Evolutionary conservation across 495 filamentous ascomycete genomes (phyloP).

Genomic region (Penicillium antarcticum): DNA sequence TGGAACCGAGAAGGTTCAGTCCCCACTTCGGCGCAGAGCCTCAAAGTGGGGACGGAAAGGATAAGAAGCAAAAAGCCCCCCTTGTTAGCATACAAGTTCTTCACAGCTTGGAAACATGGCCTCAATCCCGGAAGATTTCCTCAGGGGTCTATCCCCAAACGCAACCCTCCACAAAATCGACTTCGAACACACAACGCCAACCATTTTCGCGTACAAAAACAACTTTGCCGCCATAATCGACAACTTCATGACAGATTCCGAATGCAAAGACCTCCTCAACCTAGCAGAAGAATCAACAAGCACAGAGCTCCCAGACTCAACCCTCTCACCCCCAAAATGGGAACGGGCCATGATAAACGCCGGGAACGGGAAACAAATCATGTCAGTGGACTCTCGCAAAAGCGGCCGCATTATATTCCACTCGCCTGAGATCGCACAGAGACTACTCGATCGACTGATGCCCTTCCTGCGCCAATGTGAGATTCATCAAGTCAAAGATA

Average conservation of each 20-base stretch:
- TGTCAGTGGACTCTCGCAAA: constrained; percentile 57
- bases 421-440: constrained; percentile 53
- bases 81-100: not conserved
- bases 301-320: constrained; percentile 1
- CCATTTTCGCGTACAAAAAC: constrained; percentile 52
- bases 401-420: constrained; percentile 78
- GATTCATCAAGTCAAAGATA: constrained; percentile 34
- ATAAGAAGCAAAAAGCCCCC: not conserved
- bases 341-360: constrained; percentile 56
- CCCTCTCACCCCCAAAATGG: constrained; percentile 22
- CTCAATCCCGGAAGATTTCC: constrained; percentile 15
- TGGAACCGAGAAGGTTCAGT: not conserved
- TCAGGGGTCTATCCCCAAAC: constrained; percentile 16
- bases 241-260: constrained; percentile 55
- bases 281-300: constrained; percentile 50
- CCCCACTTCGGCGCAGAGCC: not conserved
- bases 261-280: constrained; percentile 56
- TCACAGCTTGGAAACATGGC: constrained; percentile 1
- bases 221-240: constrained; percentile 62
- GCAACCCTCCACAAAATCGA: constrained; percentile 41
- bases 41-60: not conserved
- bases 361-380: constrained; percentile 56
- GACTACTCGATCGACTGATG: constrained; percentile 57
- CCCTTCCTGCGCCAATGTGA: constrained; percentile 43
- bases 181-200: constrained; percentile 42